A percentile compares a stretch with the other conserved stretches of the same genome.
Conservation (phyloP, 768 basidiomycete genomes). For the Clathrus columnatus region DNA sequence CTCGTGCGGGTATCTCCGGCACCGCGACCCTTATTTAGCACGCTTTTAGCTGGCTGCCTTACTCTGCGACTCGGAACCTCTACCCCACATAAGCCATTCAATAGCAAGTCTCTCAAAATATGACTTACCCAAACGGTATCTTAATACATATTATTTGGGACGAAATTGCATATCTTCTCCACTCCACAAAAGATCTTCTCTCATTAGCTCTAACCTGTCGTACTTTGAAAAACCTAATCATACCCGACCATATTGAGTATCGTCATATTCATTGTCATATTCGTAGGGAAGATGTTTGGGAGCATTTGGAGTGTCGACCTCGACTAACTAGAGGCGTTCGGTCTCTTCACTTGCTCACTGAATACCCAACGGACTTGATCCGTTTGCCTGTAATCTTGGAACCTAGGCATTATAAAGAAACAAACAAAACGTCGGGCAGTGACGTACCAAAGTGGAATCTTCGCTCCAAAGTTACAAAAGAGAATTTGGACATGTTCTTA, state of each 20-base stretch:
- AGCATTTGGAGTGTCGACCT: not conserved
- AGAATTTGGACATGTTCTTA: not conserved
- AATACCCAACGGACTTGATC: too few species aligned
- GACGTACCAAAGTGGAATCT: not conserved
- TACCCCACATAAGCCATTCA: too few species aligned
- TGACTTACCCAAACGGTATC: not conserved
- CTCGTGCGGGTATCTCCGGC: too few species aligned
- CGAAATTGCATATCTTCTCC: not conserved
- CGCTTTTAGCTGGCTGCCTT: too few species aligned
- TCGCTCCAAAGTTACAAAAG: too few species aligned
- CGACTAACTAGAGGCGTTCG: not conserved
- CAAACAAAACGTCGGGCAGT: too few species aligned
- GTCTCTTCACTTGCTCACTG: not conserved
- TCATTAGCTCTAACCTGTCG: not conserved
- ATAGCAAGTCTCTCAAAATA: too few species aligned
- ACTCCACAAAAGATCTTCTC: not conserved
- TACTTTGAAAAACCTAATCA: not conserved
- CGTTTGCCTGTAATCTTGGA: not conserved
- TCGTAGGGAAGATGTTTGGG: not conserved
- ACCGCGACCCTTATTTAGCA: too few species aligned
- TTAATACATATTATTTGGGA: not conserved
- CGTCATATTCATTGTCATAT: not conserved
- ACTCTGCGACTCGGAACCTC: too few species aligned
- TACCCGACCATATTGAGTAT: not conserved
- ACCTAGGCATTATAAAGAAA: not conserved